A percentile compares a stretch with the other conserved stretches of the same genome.
These are phyloP conservation scores for Dipteronia dyeriana DNA, from an alignment of 345 rosid species.

Conservation along the genomic window DNA sequence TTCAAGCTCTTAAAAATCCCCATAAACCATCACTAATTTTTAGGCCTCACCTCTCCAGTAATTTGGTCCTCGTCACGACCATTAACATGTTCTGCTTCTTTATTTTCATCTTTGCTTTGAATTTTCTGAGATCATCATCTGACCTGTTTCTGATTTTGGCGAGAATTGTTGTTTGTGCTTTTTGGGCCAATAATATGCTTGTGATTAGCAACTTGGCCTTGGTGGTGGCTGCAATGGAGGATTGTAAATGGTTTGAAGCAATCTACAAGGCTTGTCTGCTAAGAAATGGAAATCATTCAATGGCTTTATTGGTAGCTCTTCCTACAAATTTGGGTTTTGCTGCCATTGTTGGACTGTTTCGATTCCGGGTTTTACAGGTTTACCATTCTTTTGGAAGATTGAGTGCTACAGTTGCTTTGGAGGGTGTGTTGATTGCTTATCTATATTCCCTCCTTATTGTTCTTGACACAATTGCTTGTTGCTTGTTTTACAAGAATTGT, in stretches of 20 bases:
- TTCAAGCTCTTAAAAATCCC: constrained; percentile 27
- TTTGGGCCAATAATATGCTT: constrained; percentile 24
- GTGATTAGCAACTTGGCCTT: constrained; percentile 38
- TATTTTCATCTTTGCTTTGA: constrained; percentile 13
- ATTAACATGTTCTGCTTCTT: constrained; percentile 10
- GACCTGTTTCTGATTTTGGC: not conserved
- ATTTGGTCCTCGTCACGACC: constrained; percentile 19
- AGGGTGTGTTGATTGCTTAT: constrained; percentile 36
- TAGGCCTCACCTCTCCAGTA: constrained; percentile 31
- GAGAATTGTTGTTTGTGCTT: not conserved
- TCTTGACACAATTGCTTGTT: constrained; percentile 41
- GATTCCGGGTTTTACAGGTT: constrained; percentile 26
- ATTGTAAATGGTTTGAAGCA: constrained; percentile 24
- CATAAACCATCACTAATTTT: constrained; percentile 14
- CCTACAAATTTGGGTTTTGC: constrained; percentile 34
- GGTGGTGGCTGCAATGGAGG: constrained; percentile 28
- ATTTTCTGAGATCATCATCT: constrained; percentile 7
- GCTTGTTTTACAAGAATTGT: constrained; percentile 29
- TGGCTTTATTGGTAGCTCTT: constrained; percentile 30
- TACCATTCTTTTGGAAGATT: constrained; percentile 8
- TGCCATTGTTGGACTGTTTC: constrained; percentile 36
- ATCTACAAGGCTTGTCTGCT: constrained; percentile 28
- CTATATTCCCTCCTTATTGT: constrained; percentile 37
- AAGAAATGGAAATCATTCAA: constrained; percentile 23
- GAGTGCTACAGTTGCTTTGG: constrained; percentile 21